phyloP scores from a whole-genome alignment of 441 rosid species.

The Arabidopsis hybrid region DNA sequence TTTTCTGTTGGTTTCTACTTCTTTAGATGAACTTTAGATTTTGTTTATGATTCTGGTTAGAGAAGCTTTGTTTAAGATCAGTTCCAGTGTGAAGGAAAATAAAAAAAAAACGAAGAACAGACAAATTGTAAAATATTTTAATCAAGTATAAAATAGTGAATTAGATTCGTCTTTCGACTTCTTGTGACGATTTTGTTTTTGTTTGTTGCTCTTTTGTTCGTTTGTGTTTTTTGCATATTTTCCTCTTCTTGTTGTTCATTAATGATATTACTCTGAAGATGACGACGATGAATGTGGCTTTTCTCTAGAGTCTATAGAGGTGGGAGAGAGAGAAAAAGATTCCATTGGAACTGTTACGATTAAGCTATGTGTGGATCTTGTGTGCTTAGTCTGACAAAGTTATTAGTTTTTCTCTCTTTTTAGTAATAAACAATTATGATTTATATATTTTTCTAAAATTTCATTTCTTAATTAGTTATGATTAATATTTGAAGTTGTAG shows the following conservation, averaged over 20 bases:
- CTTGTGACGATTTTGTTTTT: conserved; percentile 31
- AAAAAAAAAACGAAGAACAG: background rate
- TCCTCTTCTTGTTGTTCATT: conserved; percentile 26
- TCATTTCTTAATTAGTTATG: background rate
- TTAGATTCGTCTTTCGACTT: conserved; percentile 38
- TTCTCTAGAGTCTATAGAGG: conserved; percentile 15
- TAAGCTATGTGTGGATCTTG: conserved; percentile 55
- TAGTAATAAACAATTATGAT: background rate
- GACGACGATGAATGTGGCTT: conserved; percentile 33
- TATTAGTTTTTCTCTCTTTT: conserved; percentile 23
- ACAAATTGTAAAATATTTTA: conserved; percentile 12
- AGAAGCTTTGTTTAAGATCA: conserved; percentile 7
- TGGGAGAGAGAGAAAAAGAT: conserved; percentile 44
- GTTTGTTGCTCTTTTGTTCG: background rate
- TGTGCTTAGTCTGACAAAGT: conserved; percentile 46
- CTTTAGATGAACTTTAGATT: conserved; percentile 23
- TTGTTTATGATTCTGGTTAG: conserved; percentile 9
- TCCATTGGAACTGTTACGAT: conserved; percentile 56
- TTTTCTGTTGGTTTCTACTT: conserved; percentile 14
- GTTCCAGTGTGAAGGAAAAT: conserved; percentile 3
- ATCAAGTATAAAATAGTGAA: conserved; percentile 24
- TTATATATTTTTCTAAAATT: background rate
- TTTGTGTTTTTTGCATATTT: conserved; percentile 30
- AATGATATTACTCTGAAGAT: conserved; percentile 20
- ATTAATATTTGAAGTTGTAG: background rate